Conservation (phyloP, 2,329 filamentous ascomycete species). For the Penicillium digitatum region DNA sequence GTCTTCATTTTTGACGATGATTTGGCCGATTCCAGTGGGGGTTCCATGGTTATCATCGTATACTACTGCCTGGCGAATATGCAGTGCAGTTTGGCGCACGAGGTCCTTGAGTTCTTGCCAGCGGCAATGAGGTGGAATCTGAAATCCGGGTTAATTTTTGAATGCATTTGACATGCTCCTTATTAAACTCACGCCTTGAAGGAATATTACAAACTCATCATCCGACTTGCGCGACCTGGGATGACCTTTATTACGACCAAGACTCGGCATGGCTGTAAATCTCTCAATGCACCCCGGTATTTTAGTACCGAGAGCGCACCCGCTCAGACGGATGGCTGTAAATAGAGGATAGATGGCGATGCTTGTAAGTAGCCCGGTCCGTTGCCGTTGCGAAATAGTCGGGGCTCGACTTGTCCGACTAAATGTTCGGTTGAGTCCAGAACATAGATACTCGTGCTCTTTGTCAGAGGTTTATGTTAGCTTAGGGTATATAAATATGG, state of each 20-base stretch:
- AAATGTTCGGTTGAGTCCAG: slow-evolving; percentile 6
- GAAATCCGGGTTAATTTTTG: slow-evolving; percentile 11
- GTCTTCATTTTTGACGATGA: slow-evolving; percentile 45
- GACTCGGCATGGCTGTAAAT: slow-evolving; percentile 28
- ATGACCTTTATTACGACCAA: slow-evolving; percentile 33
- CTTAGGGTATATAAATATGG: neutral
- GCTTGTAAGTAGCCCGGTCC: neutral
- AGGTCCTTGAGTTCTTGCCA: slow-evolving; percentile 46
- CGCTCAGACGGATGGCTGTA: neutral
- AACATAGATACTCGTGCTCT: slow-evolving; percentile 5
- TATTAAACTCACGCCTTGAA: slow-evolving; percentile 38
- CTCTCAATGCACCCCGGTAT: neutral
- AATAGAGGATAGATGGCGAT: neutral
- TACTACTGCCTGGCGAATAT: slow-evolving; percentile 45
- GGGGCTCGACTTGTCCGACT: slow-evolving; percentile 10
- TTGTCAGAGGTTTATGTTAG: neutral
- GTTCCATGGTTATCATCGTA: slow-evolving; percentile 44
- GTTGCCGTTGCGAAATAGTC: slow-evolving; percentile 16
- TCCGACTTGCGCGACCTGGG: slow-evolving; percentile 34
- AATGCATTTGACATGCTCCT: neutral
- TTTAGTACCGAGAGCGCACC: neutral
- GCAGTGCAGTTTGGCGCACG: slow-evolving; percentile 43
- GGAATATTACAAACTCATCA: slow-evolving; percentile 45
- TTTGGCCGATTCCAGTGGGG: slow-evolving; percentile 43
- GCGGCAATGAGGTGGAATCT: slow-evolving; percentile 44